phyloP scores from a whole-genome alignment of 2,329 filamentous ascomycete species.

The Colletotrichum orchidophilum region DNA sequence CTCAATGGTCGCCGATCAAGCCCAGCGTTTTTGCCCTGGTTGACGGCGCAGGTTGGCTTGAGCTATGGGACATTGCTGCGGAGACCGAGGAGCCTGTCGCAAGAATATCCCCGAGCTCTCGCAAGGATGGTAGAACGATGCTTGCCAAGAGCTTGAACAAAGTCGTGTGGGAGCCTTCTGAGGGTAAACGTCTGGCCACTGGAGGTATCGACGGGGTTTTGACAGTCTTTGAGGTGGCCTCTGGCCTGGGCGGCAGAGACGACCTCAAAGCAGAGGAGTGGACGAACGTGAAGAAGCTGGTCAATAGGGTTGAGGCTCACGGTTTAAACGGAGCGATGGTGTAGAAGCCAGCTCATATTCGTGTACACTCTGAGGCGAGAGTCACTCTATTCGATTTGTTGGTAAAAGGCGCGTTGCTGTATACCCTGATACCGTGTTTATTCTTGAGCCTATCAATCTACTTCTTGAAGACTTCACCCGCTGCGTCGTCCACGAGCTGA shows the following conservation, averaged over 20 bases:
- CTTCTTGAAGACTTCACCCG: not conserved
- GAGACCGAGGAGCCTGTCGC: slow-evolving; percentile 93
- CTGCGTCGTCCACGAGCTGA: not conserved
- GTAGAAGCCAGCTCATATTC: slow-evolving; percentile 13
- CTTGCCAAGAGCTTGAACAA: slow-evolving; percentile 92
- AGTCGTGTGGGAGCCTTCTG: slow-evolving; percentile 89
- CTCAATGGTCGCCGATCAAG: slow-evolving; percentile 92
- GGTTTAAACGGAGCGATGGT: slow-evolving; percentile 59
- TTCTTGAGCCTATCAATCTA: slow-evolving; percentile 17
- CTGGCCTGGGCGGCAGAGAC: slow-evolving; percentile 85
- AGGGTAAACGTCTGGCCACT: slow-evolving; percentile 87
- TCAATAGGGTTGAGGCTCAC: slow-evolving; percentile 77
- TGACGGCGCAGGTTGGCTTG: slow-evolving; percentile 89
- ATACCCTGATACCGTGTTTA: slow-evolving; percentile 33
- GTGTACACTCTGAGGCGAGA: slow-evolving; percentile 40
- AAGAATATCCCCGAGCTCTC: slow-evolving; percentile 75
- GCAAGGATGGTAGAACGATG: slow-evolving; percentile 73
- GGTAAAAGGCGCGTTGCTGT: slow-evolving; percentile 31
- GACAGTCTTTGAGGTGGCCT: slow-evolving; percentile 91
- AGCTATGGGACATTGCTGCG: slow-evolving; percentile 93
- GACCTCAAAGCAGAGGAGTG: slow-evolving; percentile 87
- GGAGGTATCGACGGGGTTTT: slow-evolving; percentile 92
- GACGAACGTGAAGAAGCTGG: slow-evolving; percentile 89
- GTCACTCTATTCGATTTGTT: slow-evolving; percentile 30
- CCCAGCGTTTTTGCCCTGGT: slow-evolving; percentile 95